phyloP scores from a whole-genome alignment of 2,329 filamentous ascomycete genomes.

The Lojkania enalia region DNA sequence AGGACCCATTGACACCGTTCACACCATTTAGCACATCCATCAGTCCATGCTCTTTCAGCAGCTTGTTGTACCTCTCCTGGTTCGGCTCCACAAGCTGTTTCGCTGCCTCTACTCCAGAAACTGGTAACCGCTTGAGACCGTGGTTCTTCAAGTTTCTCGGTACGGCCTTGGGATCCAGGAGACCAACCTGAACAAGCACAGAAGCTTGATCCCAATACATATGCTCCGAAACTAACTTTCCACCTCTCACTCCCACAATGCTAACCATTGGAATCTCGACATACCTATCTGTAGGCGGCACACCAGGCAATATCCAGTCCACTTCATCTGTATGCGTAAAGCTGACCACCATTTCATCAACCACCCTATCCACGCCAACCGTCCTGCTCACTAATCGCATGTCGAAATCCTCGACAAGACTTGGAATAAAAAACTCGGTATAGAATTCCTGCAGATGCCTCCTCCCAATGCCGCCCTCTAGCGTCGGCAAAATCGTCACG shows the following conservation, averaged over 20 bases:
- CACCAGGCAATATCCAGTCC: conserved; percentile 61
- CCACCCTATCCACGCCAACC: conserved; percentile 59
- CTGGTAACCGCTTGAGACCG: conserved; percentile 47
- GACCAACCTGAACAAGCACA: conserved; percentile 59
- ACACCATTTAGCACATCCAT: conserved; percentile 31
- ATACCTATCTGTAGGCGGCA: conserved; percentile 58
- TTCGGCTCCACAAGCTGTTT: conserved; percentile 47
- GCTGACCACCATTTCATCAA: conserved; percentile 60
- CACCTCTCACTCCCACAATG: conserved; percentile 57
- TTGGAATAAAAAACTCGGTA: conserved; percentile 58
- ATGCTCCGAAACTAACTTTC: conserved; percentile 59
- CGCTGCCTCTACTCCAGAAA: conserved; percentile 47
- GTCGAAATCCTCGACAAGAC: conserved; percentile 57
- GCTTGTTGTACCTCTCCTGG: conserved; percentile 46
- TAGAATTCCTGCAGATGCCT: conserved; percentile 56
- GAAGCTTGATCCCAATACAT: conserved; percentile 65
- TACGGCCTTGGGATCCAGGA: conserved; percentile 59
- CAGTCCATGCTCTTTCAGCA: conserved; percentile 42
- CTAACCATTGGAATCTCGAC: conserved; percentile 61
- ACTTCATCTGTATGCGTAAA: conserved; percentile 62
- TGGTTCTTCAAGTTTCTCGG: conserved; percentile 47
- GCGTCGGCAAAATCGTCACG: conserved; percentile 46
- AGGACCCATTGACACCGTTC: conserved; percentile 18
- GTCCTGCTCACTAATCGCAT: conserved; percentile 60
- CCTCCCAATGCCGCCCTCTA: conserved; percentile 49